phyloP scores from a whole-genome alignment of 139 green algal species.

The Coccomyxa sp. region DNA sequence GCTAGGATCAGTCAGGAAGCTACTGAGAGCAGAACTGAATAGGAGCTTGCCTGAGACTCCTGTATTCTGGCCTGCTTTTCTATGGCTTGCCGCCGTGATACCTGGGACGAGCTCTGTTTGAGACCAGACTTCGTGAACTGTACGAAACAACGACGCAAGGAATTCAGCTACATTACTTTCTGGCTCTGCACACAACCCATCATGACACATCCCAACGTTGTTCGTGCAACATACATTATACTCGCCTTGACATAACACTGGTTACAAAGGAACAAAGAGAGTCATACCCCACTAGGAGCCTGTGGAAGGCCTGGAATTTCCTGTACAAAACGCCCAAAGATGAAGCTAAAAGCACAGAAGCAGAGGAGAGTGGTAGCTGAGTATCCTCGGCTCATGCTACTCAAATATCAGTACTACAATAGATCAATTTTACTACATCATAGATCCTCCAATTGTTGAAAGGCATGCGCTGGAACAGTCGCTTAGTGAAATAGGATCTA shows the following conservation, averaged over 20 bases:
- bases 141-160: background rate
- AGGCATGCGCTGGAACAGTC: background rate
- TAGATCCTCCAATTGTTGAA: background rate
- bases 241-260: background rate
- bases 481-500: background rate
- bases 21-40: background rate
- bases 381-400: slow-evolving; percentile 1
- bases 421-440: background rate
- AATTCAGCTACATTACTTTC: background rate
- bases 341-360: slow-evolving; percentile 17
- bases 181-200: background rate
- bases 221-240: background rate
- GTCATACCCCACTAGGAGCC: background rate
- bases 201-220: too few species aligned
- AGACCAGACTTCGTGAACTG: background rate
- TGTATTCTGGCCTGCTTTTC: background rate
- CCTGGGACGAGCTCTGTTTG: background rate
- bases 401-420: background rate
- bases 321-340: slow-evolving; percentile 10
- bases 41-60: background rate
- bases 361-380: background rate
- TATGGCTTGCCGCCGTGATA: background rate
- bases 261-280: background rate
- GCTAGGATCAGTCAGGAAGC: background rate
- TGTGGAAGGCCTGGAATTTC: slow-evolving; percentile 13